Evolutionary conservation across 1,284 basidiomycete species (phyloP).

Genomic region (Ceratobasidium sp.): DNA sequence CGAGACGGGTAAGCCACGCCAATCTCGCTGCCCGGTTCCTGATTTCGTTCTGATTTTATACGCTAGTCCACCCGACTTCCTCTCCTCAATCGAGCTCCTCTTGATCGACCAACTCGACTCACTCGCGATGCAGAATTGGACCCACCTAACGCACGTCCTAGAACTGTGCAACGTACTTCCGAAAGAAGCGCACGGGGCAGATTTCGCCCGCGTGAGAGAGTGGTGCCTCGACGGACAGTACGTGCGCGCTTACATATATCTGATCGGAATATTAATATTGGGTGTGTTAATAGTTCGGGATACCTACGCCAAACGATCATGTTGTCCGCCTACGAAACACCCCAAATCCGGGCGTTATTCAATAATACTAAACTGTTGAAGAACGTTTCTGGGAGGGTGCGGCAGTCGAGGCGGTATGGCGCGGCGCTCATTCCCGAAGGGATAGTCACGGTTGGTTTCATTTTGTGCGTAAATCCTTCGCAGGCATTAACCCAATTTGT

Average conservation of each 20-base stretch:
- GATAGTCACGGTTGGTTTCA: slow-evolving; percentile 74
- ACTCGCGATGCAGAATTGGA: slow-evolving; percentile 99
- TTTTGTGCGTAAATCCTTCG: slow-evolving; percentile 21
- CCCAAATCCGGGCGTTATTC: slow-evolving; percentile 87
- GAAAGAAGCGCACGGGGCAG: slow-evolving; percentile 91
- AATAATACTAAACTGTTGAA: slow-evolving; percentile 68
- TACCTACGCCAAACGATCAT: slow-evolving; percentile 92
- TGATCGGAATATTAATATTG: slow-evolving; percentile 9
- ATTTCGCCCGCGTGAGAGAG: slow-evolving; percentile 96
- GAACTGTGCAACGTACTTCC: slow-evolving; percentile 80
- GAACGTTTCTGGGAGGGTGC: slow-evolving; percentile 89
- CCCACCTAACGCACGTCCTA: slow-evolving; percentile 66
- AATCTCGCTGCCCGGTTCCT: no score
- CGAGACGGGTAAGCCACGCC: slow-evolving; percentile 84
- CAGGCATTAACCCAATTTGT: background rate
- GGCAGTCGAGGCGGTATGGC: slow-evolving; percentile 75
- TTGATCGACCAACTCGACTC: slow-evolving; percentile 94
- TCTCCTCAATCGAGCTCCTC: slow-evolving; percentile 94
- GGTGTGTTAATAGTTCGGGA: slow-evolving; percentile 67
- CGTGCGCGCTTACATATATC: slow-evolving; percentile 56
- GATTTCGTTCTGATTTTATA: no score
- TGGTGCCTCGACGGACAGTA: slow-evolving; percentile 97
- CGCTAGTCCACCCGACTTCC: slow-evolving; percentile 83
- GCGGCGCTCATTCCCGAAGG: slow-evolving; percentile 84
- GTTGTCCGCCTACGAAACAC: slow-evolving; percentile 90